A percentile compares a stretch with the other conserved stretches of the same genome.
These are phyloP conservation scores for Coemansia sp. DNA, from an alignment of 371 early-diverging fungal species.

Conservation along the genomic window DNA sequence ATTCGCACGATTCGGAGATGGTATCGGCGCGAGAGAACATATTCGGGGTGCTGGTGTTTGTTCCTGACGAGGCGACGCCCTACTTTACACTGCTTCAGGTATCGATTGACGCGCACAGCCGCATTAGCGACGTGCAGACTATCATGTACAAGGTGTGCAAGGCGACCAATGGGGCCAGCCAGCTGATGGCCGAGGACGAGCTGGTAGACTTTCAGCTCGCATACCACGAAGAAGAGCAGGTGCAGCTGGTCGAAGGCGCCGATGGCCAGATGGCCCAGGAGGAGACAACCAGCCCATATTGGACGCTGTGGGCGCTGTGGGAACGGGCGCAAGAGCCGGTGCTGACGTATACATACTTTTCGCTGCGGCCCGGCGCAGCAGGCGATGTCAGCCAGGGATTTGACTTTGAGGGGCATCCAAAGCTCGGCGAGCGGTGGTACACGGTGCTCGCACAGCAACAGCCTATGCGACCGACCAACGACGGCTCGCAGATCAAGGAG, in stretches of 20 bases:
- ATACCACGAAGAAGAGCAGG: slow-evolving; percentile 25
- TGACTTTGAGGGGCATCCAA: slow-evolving; percentile 33
- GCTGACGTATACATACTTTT: slow-evolving; percentile 41
- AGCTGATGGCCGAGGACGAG: slow-evolving; percentile 49
- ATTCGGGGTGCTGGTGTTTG: slow-evolving; percentile 46
- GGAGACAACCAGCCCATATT: slow-evolving; percentile 23
- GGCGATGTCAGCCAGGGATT: slow-evolving; percentile 8
- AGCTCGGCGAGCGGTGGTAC: slow-evolving; percentile 49
- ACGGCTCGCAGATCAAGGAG: slow-evolving; percentile 29
- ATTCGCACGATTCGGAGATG: slow-evolving; percentile 24
- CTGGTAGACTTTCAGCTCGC: slow-evolving; percentile 45
- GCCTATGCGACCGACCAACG: slow-evolving; percentile 20
- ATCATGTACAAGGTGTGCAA: slow-evolving; percentile 48
- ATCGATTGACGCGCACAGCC: slow-evolving; percentile 16
- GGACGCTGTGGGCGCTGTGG: slow-evolving; percentile 53
- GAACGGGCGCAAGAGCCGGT: slow-evolving; percentile 40
- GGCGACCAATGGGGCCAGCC: slow-evolving; percentile 45
- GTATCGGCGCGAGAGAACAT: slow-evolving; percentile 11
- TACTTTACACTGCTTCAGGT: slow-evolving; percentile 45
- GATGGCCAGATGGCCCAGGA: slow-evolving; percentile 21
- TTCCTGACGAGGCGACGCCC: slow-evolving; percentile 45
- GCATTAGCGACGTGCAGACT: slow-evolving; percentile 27
- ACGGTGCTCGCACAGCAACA: slow-evolving; percentile 32
- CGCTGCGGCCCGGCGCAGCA: slow-evolving; percentile 20
- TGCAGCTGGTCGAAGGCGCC: slow-evolving; percentile 21